Conservation (phyloP, 1,284 basidiomycete species). For the Sporisorium scitamineum region DNA sequence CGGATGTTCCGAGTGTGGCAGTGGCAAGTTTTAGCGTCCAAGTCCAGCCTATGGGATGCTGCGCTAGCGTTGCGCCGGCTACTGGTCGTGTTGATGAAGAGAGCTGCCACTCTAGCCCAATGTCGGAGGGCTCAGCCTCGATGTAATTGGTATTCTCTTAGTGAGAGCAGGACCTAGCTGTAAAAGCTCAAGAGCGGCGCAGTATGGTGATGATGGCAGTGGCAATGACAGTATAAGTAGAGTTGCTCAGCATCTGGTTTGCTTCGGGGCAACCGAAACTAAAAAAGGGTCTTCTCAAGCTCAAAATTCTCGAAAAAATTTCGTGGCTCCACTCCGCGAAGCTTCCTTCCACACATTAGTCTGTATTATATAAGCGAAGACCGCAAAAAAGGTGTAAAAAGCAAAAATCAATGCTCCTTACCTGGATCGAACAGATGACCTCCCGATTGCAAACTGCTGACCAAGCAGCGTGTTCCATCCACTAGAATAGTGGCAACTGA, state of each 20-base stretch:
- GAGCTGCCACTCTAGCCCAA: neutral
- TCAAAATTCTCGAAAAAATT: slow-evolving; percentile 37
- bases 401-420: slow-evolving; percentile 39
- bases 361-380: slow-evolving; percentile 8
- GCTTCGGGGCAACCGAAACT: slow-evolving; percentile 10
- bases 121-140: too few relatives aligned
- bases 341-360: neutral
- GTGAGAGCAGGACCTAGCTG: neutral
- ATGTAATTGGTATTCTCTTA: too few relatives aligned
- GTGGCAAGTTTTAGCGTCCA: neutral
- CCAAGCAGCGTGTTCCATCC: neutral
- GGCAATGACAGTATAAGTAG: neutral
- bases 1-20: neutral
- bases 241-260: slow-evolving; percentile 7
- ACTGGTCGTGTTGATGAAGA: neutral
- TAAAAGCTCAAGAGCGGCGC: neutral
- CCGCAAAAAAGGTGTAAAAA: neutral
- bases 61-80: neutral
- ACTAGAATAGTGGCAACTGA: slow-evolving; percentile 30
- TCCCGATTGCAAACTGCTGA: slow-evolving; percentile 18
- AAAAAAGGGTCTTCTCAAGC: slow-evolving; percentile 10
- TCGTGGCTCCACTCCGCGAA: slow-evolving; percentile 21
- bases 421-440: slow-evolving; percentile 55
- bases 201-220: neutral
- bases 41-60: neutral